Evolutionary conservation across 371 early-diverging fungal genomes (phyloP), one percentile per base, ranked within the genome.

Genomic region (Mucor lusitanicus): DNA sequence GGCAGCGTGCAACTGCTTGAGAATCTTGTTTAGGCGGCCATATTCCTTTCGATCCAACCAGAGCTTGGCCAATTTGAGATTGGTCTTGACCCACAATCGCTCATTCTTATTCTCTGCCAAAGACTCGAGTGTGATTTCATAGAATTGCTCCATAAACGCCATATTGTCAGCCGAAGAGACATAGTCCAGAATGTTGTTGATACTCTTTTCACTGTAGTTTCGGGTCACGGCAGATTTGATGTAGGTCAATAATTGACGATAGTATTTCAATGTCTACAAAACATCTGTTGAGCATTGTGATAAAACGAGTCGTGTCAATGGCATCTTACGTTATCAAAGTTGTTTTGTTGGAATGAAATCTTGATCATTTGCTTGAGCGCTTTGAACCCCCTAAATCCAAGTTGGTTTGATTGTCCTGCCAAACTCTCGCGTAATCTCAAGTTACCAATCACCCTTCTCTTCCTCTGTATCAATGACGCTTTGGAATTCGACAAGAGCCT

Each of bases 341-440:
- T 72, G 48, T 80, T 78, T 59, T 88, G 80, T 56, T 88, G 90
- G 77, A 93, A 93, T 4, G 90, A 86, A 44, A 95, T 80, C 72
- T 98, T 98, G 61, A 93, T 88, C 84, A 94, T 94, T 80, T 97
- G 98, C 76, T 98, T 98, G 56, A 93, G 77, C 1, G 97, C 91
- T 66, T 95, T 96, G 83, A 97, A 98, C 1, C 96, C 96, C 97
- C 97, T 95, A 33, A n/a, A 17, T 17, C 27, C 30, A 17, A 8
- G 35, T 30, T 44, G 8, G n/a, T 15, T 58, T 48, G 23, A 12
- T 54, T 53, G 72, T 27, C 6, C 27, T 13, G 5, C 53, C 9
- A 30, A 2, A 23, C 23, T 48, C 48, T 27, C 53, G 53, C 53
- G 53, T 53, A 15, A 15, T 5, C 53, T 12, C 27, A 53, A 13